Evolutionary conservation across 2,329 filamentous ascomycete species (phyloP).

Genomic region (Plectosphaerella plurivora): DNA sequence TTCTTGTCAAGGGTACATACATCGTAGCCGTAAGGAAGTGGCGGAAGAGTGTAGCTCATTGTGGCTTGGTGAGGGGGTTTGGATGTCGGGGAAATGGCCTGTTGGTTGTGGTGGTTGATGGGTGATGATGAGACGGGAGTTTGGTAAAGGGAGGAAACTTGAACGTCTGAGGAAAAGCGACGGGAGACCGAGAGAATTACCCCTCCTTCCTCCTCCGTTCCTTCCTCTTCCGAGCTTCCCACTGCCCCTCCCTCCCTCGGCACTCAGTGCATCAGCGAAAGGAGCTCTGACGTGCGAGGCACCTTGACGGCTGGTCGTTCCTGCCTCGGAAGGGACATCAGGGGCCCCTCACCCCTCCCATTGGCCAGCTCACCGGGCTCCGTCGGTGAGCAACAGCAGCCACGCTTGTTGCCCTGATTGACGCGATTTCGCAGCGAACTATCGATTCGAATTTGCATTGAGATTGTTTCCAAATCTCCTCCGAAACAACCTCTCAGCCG

Average conservation of each 20-base stretch:
- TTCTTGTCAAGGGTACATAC: constrained; percentile 38
- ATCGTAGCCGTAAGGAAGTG: constrained; percentile 66
- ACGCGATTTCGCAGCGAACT: background rate
- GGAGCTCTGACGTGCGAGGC: constrained; percentile 4
- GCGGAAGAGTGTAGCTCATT: constrained; percentile 57
- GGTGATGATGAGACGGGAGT: constrained; percentile 1
- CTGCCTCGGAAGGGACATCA: background rate
- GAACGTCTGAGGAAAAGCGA: background rate
- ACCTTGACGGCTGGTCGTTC: constrained; percentile 8
- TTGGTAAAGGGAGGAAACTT: background rate
- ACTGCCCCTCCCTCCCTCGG: background rate
- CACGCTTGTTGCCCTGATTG: too few relatives aligned
- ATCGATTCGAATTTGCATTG: background rate
- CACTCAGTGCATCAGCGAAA: background rate
- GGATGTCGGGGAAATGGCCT: background rate
- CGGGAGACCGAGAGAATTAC: background rate
- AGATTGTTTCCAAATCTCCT: too few relatives aligned
- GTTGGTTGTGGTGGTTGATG: background rate
- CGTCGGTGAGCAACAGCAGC: background rate
- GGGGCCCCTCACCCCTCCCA: background rate
- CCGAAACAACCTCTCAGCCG: background rate
- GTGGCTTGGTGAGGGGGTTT: background rate
- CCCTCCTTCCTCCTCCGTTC: background rate
- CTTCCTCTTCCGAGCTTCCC: background rate
- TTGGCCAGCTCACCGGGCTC: background rate